Evolutionary conservation across 2,329 filamentous ascomycete species (phyloP), one percentile per base, ranked within the genome.

Genomic region (Colletotrichum endophyticum): DNA sequence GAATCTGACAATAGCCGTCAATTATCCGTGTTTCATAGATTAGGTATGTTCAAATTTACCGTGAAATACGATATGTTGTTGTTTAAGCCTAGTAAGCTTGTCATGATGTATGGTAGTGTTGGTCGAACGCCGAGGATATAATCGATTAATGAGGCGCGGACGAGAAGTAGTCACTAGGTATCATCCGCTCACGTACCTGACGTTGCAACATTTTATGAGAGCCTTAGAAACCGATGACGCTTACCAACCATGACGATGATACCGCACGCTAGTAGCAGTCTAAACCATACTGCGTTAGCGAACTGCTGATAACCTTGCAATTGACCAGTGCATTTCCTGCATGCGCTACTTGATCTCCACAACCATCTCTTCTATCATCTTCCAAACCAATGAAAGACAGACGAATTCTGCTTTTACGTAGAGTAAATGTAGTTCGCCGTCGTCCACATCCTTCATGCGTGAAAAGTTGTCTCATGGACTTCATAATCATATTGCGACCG

Each of bases 351-450:
- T 49, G 44, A n/a, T 49, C 2, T 49, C n/a, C 44, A 49, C n/a
- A 8, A 22, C 2, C 9, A 49, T 6, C 9, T n/a, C 9, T 22
- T 6, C n/a, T 49, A 5, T 44, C 16, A 44, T 44, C 36, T 44
- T 44, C 36, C 36, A 5, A 44, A 2, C 36, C 16, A 44, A 44
- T 19, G 5, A 44, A 44, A 44, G 36, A 44, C 36, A 2, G 2
- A 44, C 2, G 16, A 19, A 9, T 44, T 44, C 36, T 44, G 0
- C 0, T 44, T 19, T 19, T 1, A 5, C 36, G 0, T 3, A 44
- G 36, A 44, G 36, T 44, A 44, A 44, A 44, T 44, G 1, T 4
- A 44, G 5, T 44, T 44, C 16, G 8, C 36, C 0, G 9, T 19
- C 16, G 4, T 19, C 0, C 36, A 44, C 0, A 44, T 44, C 1